Percentiles rank a stretch among this genome's conserved stretches.
These are phyloP conservation scores for Solanum bukasovii DNA, from an alignment of 257 asterid genomes.

Conservation along the genomic window DNA sequence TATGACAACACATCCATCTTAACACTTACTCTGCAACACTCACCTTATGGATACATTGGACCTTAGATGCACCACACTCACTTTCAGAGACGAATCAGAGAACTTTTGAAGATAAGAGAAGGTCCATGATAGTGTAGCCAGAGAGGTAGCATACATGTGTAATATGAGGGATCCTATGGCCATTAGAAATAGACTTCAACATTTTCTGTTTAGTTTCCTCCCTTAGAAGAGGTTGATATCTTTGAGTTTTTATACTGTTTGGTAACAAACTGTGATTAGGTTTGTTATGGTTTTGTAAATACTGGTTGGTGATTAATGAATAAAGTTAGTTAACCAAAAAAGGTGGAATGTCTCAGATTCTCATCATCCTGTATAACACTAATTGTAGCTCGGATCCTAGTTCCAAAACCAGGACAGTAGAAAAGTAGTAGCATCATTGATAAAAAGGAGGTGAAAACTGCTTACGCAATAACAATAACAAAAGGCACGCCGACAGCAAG, in stretches of 20 bases:
- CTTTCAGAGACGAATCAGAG: not conserved
- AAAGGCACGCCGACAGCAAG: not conserved
- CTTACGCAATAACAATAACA: not conserved
- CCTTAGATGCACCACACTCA: not conserved
- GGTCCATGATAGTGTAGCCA: not conserved
- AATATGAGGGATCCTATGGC: not conserved
- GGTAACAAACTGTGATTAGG: not conserved
- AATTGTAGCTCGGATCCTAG: not conserved
- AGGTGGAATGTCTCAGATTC: not conserved
- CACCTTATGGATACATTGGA: not conserved
- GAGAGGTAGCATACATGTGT: not conserved
- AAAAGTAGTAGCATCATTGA: not conserved
- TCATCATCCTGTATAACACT: not conserved
- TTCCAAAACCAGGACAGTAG: not conserved
- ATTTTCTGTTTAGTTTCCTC: not conserved
- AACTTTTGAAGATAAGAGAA: not conserved
- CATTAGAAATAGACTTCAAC: not conserved
- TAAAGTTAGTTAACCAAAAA: not conserved
- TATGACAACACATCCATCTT: not conserved
- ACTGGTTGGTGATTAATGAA: not conserved
- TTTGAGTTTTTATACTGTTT: not conserved
- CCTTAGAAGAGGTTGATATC: not conserved
- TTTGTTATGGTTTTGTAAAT: not conserved
- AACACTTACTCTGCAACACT: not conserved
- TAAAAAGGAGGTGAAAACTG: not conserved